These are phyloP conservation scores for Orobanche coerulescens DNA, from an alignment of 257 asterid species.

Conservation along the genomic window DNA sequence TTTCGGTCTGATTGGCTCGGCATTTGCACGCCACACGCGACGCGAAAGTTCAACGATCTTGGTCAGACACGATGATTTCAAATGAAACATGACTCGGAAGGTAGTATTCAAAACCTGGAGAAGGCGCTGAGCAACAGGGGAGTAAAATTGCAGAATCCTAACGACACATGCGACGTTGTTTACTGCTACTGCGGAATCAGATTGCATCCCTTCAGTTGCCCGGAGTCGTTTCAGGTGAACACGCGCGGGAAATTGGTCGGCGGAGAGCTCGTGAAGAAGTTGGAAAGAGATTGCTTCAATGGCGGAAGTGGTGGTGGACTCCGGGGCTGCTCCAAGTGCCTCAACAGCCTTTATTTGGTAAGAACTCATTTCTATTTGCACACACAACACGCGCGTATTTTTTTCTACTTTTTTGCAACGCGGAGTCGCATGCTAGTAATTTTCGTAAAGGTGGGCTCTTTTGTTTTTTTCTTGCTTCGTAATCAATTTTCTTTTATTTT, in stretches of 20 bases:
- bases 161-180: conserved; percentile 71
- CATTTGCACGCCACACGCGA: too few species aligned
- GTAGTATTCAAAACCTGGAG: too few species aligned
- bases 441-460: conserved; percentile 20
- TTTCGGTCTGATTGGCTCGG: too few species aligned
- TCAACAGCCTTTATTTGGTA: conserved; percentile 48
- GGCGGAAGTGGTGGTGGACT: conserved; percentile 38
- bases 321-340: conserved; percentile 71
- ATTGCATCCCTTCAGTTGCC: conserved; percentile 68
- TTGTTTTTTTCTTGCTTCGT: conserved; percentile 28
- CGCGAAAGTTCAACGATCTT: too few species aligned
- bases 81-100: too few species aligned
- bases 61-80: too few species aligned
- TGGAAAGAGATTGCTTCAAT: conserved; percentile 58
- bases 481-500: too few species aligned
- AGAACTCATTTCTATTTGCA: too few species aligned
- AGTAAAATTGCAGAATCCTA: conserved; percentile 50
- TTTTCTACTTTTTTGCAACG: conserved; percentile 20
- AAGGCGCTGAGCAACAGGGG: conserved; percentile 56
- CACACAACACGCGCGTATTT: too few species aligned
- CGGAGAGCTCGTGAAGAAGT: conserved; percentile 42
- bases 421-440: conserved; percentile 32
- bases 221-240: conserved; percentile 52
- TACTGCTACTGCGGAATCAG: conserved; percentile 81
- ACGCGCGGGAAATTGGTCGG: conserved; percentile 50